phyloP scores from a whole-genome alignment of 2,329 filamentous ascomycete genomes.

The Ambrosiella cleistominuta region DNA sequence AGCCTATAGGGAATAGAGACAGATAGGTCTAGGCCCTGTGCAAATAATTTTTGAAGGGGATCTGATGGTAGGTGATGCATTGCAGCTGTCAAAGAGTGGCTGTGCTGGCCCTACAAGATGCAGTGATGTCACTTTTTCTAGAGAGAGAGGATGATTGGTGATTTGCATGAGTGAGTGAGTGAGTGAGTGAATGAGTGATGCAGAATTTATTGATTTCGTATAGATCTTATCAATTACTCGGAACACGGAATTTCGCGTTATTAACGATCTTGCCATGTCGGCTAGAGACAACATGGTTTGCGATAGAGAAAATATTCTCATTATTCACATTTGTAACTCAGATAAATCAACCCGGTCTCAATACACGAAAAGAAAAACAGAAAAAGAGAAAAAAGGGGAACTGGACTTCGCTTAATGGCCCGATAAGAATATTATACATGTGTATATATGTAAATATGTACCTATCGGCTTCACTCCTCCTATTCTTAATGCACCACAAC shows the following conservation, averaged over 20 bases:
- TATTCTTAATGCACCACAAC: background rate
- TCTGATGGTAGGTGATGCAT: background rate
- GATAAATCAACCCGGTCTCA: background rate
- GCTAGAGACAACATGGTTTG: background rate
- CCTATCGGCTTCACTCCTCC: background rate
- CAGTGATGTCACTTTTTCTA: too few relatives aligned
- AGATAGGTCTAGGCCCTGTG: background rate
- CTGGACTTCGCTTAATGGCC: background rate
- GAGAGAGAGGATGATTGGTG: too few relatives aligned
- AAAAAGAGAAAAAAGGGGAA: background rate
- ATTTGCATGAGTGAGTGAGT: too few relatives aligned
- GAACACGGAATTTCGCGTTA: background rate
- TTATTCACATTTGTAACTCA: background rate
- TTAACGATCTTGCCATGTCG: background rate
- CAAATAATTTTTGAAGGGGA: background rate
- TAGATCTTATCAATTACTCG: background rate
- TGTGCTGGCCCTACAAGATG: background rate
- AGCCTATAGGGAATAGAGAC: background rate
- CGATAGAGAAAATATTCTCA: background rate
- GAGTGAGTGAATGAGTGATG: background rate
- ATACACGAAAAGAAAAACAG: background rate
- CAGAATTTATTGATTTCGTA: background rate
- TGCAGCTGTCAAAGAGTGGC: background rate
- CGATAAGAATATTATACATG: background rate
- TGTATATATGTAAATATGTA: too few relatives aligned